Evolutionary conservation across 129 eudicot species (phyloP).

Genomic region (Arctium lappa): DNA sequence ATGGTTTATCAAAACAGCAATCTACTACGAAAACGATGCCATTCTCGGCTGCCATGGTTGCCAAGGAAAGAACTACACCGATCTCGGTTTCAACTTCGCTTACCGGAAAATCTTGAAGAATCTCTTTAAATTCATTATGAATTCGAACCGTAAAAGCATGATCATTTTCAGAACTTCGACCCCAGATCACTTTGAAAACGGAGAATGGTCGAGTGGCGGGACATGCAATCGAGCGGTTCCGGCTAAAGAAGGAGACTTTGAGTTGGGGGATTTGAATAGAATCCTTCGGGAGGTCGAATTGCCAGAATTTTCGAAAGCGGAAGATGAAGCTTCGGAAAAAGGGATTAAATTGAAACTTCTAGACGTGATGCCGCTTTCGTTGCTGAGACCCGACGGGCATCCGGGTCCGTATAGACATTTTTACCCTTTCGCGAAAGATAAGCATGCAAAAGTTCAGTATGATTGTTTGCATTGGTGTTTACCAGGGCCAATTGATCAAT

Average conservation of each 20-base stretch:
- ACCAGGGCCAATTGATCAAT: slow-evolving; percentile 94
- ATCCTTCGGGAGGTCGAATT: slow-evolving; percentile 61
- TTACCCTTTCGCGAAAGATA: slow-evolving; percentile 64
- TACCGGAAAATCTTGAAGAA: slow-evolving; percentile 54
- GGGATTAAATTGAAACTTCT: slow-evolving; percentile 70
- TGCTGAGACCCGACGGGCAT: slow-evolving; percentile 93
- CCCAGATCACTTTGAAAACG: slow-evolving; percentile 89
- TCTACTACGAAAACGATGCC: slow-evolving; percentile 64
- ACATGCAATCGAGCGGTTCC: slow-evolving; percentile 66
- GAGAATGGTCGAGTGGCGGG: slow-evolving; percentile 86
- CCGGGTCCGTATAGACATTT: slow-evolving; percentile 84
- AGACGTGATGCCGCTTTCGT: slow-evolving; percentile 73
- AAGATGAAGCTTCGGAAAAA: slow-evolving; percentile 39
- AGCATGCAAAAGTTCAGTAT: slow-evolving; percentile 48
- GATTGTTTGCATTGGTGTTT: slow-evolving; percentile 99
- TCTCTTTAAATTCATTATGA: slow-evolving; percentile 46
- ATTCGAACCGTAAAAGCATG: slow-evolving; percentile 52
- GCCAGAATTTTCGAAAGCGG: slow-evolving; percentile 62
- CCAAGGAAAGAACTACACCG: slow-evolving; percentile 54
- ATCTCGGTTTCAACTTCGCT: slow-evolving; percentile 64
- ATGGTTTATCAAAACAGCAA: slow-evolving; percentile 78
- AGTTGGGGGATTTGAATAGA: slow-evolving; percentile 42
- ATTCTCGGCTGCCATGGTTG: slow-evolving; percentile 78
- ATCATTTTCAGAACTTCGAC: slow-evolving; percentile 70
- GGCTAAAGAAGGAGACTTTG: slow-evolving; percentile 67